Conservation (phyloP, 345 rosid genomes). For the Pistacia atlantica region DNA sequence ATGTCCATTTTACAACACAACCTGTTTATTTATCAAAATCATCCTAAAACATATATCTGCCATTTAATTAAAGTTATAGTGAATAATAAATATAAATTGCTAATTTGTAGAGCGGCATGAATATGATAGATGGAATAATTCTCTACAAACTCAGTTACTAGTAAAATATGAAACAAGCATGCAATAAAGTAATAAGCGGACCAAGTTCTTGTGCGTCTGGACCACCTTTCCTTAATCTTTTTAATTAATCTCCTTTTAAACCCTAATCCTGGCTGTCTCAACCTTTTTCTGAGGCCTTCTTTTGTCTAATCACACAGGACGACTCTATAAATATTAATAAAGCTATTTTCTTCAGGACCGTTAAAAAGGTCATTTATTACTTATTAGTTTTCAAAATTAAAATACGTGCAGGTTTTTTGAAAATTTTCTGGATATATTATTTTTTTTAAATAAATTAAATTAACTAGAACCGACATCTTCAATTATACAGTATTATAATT, state of each 20-base stretch:
- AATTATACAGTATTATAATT: background rate
- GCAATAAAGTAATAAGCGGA: background rate
- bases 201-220: constrained; percentile 19
- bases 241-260: constrained; percentile 4
- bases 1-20: no score
- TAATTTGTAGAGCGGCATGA: constrained; percentile 23
- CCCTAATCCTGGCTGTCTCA: constrained; percentile 27
- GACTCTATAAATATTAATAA: background rate
- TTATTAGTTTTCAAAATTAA: no score
- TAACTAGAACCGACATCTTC: background rate
- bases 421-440: no score
- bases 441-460: background rate
- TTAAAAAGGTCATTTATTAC: background rate
- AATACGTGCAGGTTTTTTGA: no score
- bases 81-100: no score
- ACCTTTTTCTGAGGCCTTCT: constrained; percentile 28
- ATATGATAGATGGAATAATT: constrained; percentile 20
- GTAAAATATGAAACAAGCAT: constrained; percentile 11
- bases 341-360: background rate
- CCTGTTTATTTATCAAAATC: no score
- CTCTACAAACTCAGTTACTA: constrained; percentile 1
- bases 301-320: constrained; percentile 11
- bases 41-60: no score
- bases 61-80: no score
- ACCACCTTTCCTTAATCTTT: constrained; percentile 17